A percentile compares a stretch with the other conserved stretches of the same genome.
Evolutionary conservation across 192 early-diverging fungal species (phyloP).

Genomic region (Bifiguratus adelaidae): DNA sequence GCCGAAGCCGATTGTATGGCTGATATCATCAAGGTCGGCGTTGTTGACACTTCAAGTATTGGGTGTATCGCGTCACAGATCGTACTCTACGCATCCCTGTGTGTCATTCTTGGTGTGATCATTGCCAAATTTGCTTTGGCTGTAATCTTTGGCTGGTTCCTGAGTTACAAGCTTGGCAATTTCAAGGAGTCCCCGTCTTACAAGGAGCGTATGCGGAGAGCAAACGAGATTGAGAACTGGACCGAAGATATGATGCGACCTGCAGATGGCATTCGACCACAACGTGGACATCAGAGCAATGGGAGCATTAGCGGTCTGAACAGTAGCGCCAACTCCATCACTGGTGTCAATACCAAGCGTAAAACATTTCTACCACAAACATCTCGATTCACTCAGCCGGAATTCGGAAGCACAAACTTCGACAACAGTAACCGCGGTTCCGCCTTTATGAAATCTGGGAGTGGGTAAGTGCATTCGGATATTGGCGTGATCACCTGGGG

Average conservation of each 20-base stretch:
- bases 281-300: too few relatives aligned
- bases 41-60: constrained; percentile 62
- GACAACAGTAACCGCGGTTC: too few relatives aligned
- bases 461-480: too few relatives aligned
- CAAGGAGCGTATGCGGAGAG: constrained; percentile 54
- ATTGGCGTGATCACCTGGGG: too few relatives aligned
- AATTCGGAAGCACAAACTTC: constrained; percentile 15
- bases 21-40: constrained; percentile 67
- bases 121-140: constrained; percentile 62
- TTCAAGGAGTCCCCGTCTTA: constrained; percentile 51
- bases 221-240: constrained; percentile 67
- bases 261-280: constrained; percentile 3
- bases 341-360: not conserved
- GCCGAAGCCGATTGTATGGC: constrained; percentile 56
- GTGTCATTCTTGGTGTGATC: constrained; percentile 55
- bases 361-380: constrained; percentile 18
- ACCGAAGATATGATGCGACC: constrained; percentile 54
- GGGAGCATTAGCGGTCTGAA: too few relatives aligned
- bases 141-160: constrained; percentile 73
- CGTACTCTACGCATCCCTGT: constrained; percentile 65
- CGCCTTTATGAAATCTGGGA: too few relatives aligned
- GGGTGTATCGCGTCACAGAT: constrained; percentile 78
- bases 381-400: constrained; percentile 21
- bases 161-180: constrained; percentile 67
- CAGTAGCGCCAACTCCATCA: too few relatives aligned